Evolutionary conservation across 805 yeast genomes (phyloP).

Genomic region (Candida verbasci): DNA sequence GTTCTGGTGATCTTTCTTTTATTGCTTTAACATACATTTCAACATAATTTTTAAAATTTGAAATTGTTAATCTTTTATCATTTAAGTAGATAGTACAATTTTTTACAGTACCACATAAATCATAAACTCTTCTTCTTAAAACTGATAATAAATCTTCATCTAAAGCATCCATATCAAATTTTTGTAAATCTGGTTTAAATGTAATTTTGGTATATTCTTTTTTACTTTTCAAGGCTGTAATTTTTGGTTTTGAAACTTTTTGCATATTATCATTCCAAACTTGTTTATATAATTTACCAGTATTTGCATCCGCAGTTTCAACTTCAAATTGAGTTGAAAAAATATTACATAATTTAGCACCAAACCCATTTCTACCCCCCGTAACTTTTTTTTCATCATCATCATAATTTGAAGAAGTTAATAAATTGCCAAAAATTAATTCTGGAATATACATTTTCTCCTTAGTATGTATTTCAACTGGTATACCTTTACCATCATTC

Average conservation of each 20-base stretch:
- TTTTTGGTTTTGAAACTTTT: conserved; percentile 68
- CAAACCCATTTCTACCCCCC: conserved; percentile 98
- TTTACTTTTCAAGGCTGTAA: conserved; percentile 52
- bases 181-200: conserved; percentile 80
- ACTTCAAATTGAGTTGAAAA: conserved; percentile 83
- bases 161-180: conserved; percentile 79
- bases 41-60: conserved; percentile 79
- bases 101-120: conserved; percentile 87
- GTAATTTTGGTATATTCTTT: conserved; percentile 82
- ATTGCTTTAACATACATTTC: conserved; percentile 84
- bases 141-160: conserved; percentile 84
- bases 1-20: conserved; percentile 43
- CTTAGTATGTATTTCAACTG: conserved; percentile 86
- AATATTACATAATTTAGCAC: conserved; percentile 95
- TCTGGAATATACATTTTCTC: conserved; percentile 94
- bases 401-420: conserved; percentile 94
- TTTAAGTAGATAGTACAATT: conserved; percentile 77
- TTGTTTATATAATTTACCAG: conserved; percentile 66
- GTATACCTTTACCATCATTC: conserved; percentile 95
- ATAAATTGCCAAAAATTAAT: conserved; percentile 88
- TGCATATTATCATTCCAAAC: conserved; percentile 88
- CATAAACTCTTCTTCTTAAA: conserved; percentile 89
- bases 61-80: conserved; percentile 63
- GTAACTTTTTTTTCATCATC: conserved; percentile 93
- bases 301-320: conserved; percentile 79